Base-by-base conservation (phyloP, 306 rosid genomes). In the Argentina anserina region DNA sequence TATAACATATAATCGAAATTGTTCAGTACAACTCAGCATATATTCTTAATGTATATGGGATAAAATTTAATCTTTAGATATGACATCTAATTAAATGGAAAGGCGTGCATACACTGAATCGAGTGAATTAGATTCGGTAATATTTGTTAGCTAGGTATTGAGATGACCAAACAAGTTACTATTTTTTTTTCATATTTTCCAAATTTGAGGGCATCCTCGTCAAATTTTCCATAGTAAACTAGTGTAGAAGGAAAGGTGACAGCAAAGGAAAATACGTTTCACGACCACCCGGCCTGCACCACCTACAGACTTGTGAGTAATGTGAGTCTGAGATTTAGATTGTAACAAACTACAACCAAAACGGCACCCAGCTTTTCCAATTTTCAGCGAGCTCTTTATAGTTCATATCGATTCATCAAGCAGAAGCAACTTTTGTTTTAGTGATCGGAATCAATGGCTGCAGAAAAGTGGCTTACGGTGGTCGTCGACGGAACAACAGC, bases 401-500 rank as follows among this genome's bases (percentile, higher is more conserved):
- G 11, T 18, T 49, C 33, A 25, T 0, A 3, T 23, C 61, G 7
- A 23, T 9, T 49, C 56, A 23, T 55, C 17, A 23, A 55, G 34
- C 62, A 56, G 62, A 56, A 36, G 20, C 20, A 13, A 9, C 20
- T 12, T 26, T 56, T 23, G 15, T 29, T 53, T 7, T 23, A 53
- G 31, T 1, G 17, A 21, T 23, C 15, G 31, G 42, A 59, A 42
- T 15, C 68, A 13, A 73, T 73, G 77, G 70, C 39, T 37, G 70
- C 56, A 34, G 41, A 25, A 1, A 73, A 62, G 49, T 36, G 10
- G 42, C 31, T 73, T 6, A 33, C 33, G 15, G 29, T 73, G 41
- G 70, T 61, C 17, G 70, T 73, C 25, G 77, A 73, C 13, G 70
- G 61, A 13, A 45, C 77, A 17, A 20, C 61, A 7, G 61, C 62